Percentiles rank a stretch among this genome's conserved stretches.
These are phyloP conservation scores for Aspergillus sojae DNA, from an alignment of 2,329 filamentous ascomycete species.

Conservation along the genomic window DNA sequence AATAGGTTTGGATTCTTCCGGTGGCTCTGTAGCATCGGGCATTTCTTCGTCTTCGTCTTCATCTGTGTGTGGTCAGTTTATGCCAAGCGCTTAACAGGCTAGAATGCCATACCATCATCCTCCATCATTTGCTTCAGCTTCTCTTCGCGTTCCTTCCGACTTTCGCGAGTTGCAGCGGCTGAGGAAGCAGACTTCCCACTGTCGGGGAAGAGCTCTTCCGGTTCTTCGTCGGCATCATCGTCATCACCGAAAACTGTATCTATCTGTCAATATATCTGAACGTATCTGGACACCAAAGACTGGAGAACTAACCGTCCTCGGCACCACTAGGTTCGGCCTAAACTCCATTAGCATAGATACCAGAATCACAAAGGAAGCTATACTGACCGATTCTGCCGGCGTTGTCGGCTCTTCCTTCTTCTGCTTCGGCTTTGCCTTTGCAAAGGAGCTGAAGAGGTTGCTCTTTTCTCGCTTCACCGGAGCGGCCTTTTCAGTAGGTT, in stretches of 20 bases:
- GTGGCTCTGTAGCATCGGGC: slow-evolving; percentile 54
- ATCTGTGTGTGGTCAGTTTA: slow-evolving; percentile 27
- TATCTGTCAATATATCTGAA: slow-evolving; percentile 28
- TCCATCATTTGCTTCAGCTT: slow-evolving; percentile 77
- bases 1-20: slow-evolving; percentile 40
- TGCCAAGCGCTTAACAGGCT: slow-evolving; percentile 38
- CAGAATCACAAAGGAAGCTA: slow-evolving; percentile 20
- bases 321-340: slow-evolving; percentile 41
- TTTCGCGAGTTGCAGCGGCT: slow-evolving; percentile 41
- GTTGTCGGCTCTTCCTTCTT: slow-evolving; percentile 48
- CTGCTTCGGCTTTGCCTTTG: slow-evolving; percentile 66
- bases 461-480: slow-evolving; percentile 61
- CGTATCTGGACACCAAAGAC: neutral
- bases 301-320: slow-evolving; percentile 52
- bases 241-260: slow-evolving; percentile 52
- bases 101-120: slow-evolving; percentile 47
- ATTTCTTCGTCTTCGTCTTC: slow-evolving; percentile 56
- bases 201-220: slow-evolving; percentile 53
- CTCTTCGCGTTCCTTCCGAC: slow-evolving; percentile 66
- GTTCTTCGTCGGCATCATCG: slow-evolving; percentile 60
- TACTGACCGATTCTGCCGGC: slow-evolving; percentile 42
- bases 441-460: slow-evolving; percentile 78
- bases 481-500: slow-evolving; percentile 40
- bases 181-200: slow-evolving; percentile 38
- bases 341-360: slow-evolving; percentile 18